Evolutionary conservation across 2,329 filamentous ascomycete species (phyloP).

Genomic region (Exophiala dermatitidis): DNA sequence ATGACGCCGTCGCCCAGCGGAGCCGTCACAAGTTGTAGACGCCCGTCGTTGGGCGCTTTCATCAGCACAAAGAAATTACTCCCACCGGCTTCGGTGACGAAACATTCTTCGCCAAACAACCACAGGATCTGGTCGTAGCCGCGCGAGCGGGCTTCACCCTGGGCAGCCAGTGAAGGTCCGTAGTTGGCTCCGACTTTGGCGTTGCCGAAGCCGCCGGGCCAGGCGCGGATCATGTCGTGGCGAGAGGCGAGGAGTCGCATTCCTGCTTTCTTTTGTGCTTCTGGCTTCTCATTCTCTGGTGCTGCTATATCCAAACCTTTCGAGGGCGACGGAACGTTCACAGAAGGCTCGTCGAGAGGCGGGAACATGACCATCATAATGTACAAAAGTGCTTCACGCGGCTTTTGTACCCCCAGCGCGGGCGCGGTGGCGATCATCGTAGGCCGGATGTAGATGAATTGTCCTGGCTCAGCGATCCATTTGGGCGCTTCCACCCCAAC

Average conservation of each 20-base stretch:
- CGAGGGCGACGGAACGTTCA: background rate
- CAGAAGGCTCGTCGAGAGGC: constrained; percentile 24
- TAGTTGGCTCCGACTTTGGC: constrained; percentile 94
- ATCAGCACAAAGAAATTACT: constrained; percentile 88
- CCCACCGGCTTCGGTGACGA: constrained; percentile 84
- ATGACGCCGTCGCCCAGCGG: constrained; percentile 77
- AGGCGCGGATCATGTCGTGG: constrained; percentile 79
- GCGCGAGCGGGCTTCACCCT: constrained; percentile 61
- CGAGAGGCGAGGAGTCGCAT: constrained; percentile 56
- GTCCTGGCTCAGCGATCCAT: constrained; percentile 39
- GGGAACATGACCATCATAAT: constrained; percentile 39
- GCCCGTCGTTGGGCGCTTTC: constrained; percentile 43
- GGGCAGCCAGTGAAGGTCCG: constrained; percentile 72
- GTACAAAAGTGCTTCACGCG: constrained; percentile 80
- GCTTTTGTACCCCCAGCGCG: constrained; percentile 72
- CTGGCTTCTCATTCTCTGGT: constrained; percentile 1
- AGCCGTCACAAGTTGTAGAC: constrained; percentile 69
- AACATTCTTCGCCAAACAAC: constrained; percentile 70
- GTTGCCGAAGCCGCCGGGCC: constrained; percentile 87
- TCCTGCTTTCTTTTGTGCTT: constrained; percentile 7
- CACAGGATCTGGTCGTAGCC: constrained; percentile 91
- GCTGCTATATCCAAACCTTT: background rate
- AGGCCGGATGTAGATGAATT: constrained; percentile 77
- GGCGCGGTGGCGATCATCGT: constrained; percentile 77
- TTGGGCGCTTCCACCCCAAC: constrained; percentile 26